These are phyloP conservation scores for Aegilops speltoides DNA, from an alignment of 176 grass and related monocot genomes.

Conservation along the genomic window DNA sequence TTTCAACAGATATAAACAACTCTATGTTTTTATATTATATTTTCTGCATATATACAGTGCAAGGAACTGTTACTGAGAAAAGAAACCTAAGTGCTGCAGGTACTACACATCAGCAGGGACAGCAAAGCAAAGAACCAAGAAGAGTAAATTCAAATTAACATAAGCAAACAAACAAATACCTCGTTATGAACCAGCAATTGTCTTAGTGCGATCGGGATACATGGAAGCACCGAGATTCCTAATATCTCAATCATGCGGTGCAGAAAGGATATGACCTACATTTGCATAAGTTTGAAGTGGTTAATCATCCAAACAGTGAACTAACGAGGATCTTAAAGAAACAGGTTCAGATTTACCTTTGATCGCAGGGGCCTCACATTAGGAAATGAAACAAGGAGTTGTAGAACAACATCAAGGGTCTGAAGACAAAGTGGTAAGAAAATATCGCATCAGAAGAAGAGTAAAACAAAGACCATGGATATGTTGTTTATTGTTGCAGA, in stretches of 20 bases:
- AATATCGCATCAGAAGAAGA: constrained; percentile 15
- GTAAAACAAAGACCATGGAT: not conserved
- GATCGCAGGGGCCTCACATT: constrained; percentile 64
- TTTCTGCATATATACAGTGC: constrained; percentile 1
- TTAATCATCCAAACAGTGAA: constrained; percentile 30
- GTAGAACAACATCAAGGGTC: constrained; percentile 77
- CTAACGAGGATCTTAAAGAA: constrained; percentile 20
- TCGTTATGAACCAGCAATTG: constrained; percentile 85
- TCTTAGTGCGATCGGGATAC: constrained; percentile 64
- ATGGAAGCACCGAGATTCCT: constrained; percentile 75
- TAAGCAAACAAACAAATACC: constrained; percentile 46
- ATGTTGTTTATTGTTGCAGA: not conserved
- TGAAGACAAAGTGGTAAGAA: constrained; percentile 37
- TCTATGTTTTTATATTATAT: not conserved
- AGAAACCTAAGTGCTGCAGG: constrained; percentile 3
- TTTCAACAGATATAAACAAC: constrained; percentile 4
- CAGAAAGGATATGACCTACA: constrained; percentile 87
- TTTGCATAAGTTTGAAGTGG: constrained; percentile 23
- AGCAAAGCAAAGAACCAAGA: constrained; percentile 25
- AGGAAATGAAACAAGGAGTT: constrained; percentile 77
- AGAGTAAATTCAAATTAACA: not conserved
- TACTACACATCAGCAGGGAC: not conserved
- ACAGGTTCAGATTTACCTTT: constrained; percentile 60
- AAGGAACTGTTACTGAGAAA: not conserved
- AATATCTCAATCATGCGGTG: constrained; percentile 98